Evolutionary conservation across 768 basidiomycete species (phyloP), one percentile per base, ranked within the genome.

Genomic region (Collybiopsis confluens): DNA sequence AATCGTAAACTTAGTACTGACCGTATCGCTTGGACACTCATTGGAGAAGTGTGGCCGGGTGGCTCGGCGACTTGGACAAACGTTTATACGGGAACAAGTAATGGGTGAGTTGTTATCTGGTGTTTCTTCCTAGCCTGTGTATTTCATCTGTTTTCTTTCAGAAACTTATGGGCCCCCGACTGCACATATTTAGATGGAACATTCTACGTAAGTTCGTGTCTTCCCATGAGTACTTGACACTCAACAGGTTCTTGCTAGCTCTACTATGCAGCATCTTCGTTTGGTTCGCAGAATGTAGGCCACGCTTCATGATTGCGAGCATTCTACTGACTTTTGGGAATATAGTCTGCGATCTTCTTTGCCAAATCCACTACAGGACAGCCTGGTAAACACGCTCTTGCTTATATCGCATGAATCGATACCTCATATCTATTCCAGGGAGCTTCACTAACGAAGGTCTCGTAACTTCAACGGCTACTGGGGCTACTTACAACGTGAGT

Each of bases 241-340:
- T 23, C 40, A 52, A 52, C 28, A 57, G n/a, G 21, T 21, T 35
- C 26, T 21, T 58, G 18, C 7, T 35, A 80, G 80, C 65, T 81
- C 4, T 81, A 79, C 64, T 82, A 81, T 58, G 64, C 79, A 1
- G 80, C 80, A 0, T 80, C 80, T 1, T 74, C 70, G 47, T 81
- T 81, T 59, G 80, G 80, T n/a, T 78, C 76, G 0, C 75, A 78
- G 59, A 76, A 76, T 9, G 75, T 74, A n/a, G n/a, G 5, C 27
- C 44, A 41, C 43, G 36, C 20, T 10, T 20, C 26, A 38, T 16
- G 5, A 4, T 23, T 23, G 16, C 46, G 54, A 35, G 20, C 11
- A 9, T n/a, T 44, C n/a, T 30, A 35, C 33, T 1, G 21, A 6
- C 23, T 27, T 23, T 5, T n/a, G 27, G 24, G 18, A 21, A 18